These are phyloP conservation scores for Apostasia shenzhenica DNA, from an alignment of 106 monocot species.

Conservation along the genomic window DNA sequence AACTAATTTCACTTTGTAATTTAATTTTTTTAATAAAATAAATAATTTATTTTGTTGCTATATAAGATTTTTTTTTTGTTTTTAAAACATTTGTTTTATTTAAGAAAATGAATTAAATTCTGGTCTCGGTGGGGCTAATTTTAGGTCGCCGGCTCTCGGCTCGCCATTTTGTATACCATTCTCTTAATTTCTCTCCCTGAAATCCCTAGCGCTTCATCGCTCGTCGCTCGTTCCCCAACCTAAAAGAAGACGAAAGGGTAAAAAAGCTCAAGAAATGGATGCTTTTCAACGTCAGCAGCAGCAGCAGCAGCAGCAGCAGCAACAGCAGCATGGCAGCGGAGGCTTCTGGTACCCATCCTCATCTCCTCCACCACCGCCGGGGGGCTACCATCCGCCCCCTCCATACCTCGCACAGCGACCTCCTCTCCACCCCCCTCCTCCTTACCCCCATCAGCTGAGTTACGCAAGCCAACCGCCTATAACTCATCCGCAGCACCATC, in stretches of 20 bases:
- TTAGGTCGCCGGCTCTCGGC: no score
- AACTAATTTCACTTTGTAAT: no score
- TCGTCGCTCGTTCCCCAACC: background rate
- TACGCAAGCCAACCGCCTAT: slow-evolving; percentile 3
- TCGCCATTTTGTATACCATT: no score
- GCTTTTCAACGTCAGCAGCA: slow-evolving; percentile 7
- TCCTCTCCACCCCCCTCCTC: slow-evolving; percentile 5
- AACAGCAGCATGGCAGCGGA: slow-evolving; percentile 6
- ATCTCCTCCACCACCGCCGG: slow-evolving; percentile 13
- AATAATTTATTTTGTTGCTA: no score
- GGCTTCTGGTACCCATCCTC: slow-evolving; percentile 14
- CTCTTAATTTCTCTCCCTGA: background rate
- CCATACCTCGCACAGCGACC: background rate
- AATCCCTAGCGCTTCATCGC: slow-evolving; percentile 7
- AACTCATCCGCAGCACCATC: slow-evolving; percentile 10
- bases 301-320: slow-evolving; percentile 9
- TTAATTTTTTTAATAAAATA: no score
- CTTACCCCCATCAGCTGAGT: slow-evolving; percentile 4
- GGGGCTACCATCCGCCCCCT: background rate
- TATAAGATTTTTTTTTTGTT: no score
- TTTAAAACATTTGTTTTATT: no score
- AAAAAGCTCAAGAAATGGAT: slow-evolving; percentile 3
- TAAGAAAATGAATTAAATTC: no score
- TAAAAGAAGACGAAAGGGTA: no score
- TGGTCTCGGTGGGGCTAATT: no score